A percentile compares a stretch with the other conserved stretches of the same genome.
phyloP scores from a whole-genome alignment of 2,329 filamentous ascomycete species.

The Colletotrichum incanum region DNA sequence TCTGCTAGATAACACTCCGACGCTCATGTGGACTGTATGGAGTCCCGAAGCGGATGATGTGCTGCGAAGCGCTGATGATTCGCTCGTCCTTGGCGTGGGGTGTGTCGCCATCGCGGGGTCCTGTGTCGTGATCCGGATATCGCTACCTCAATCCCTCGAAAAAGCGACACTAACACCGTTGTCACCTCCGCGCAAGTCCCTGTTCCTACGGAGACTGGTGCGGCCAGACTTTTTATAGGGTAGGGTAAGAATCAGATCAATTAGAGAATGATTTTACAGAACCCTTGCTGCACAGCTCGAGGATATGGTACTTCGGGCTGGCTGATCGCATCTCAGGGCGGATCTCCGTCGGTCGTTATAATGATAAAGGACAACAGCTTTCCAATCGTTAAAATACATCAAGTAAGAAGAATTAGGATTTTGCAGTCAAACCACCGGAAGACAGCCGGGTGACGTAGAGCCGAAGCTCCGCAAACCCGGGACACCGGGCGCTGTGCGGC shows the following conservation, averaged over 20 bases:
- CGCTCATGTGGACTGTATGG: slow-evolving; percentile 7
- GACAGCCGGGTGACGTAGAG: not conserved
- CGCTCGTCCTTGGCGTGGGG: slow-evolving; percentile 38
- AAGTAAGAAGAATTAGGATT: too few relatives aligned
- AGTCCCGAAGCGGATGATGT: slow-evolving; percentile 32
- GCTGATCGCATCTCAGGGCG: not conserved
- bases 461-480: not conserved
- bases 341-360: too few relatives aligned
- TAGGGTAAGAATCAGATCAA: too few relatives aligned
- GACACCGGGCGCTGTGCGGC: not conserved
- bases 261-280: not conserved
- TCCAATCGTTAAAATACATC: not conserved
- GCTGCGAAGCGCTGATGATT: slow-evolving; percentile 38
- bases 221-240: not conserved
- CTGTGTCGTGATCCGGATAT: slow-evolving; percentile 39
- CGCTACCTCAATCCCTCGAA: slow-evolving; percentile 13
- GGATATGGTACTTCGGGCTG: not conserved
- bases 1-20: slow-evolving; percentile 6
- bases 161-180: not conserved
- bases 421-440: not conserved
- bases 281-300: not conserved
- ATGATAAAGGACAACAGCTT: not conserved
- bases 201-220: not conserved
- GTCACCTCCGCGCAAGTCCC: not conserved
- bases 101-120: slow-evolving; percentile 43